Base-by-base conservation (phyloP, 495 filamentous ascomycete species). In the Neurospora pannonica region DNA sequence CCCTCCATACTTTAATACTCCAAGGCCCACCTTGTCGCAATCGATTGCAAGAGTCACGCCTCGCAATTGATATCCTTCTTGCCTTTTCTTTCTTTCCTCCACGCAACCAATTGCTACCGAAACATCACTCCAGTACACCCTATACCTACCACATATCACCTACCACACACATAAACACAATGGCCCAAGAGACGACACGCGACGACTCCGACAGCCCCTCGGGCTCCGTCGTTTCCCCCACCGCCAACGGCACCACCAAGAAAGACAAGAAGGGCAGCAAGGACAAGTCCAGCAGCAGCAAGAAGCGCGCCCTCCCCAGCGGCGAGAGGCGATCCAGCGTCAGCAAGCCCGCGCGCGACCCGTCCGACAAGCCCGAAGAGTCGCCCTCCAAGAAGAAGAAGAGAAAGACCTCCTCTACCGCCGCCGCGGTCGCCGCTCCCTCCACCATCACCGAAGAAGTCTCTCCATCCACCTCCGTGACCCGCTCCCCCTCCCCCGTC, bases 321-420 rank as follows among this genome's bases (percentile, higher is more conserved):
- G 69, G 72, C 34, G 79, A 85, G 79, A 82, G 86, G 38, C 82
- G 85, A 37, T 81, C 82, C 34, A 88, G 86, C 80, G 79, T 92
- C 76, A 90, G 89, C 82, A 91, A 91, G 74, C 88, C 90, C 24
- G 90, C 92, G 34, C 86, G 93, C 77, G 93, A 95, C 83, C 88
- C 90, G 24, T 84, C 91, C 76, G 94, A 97, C 80, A 89, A 92
- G 79, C 88, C 87, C 54, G 85, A 86, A 38, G 75, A 78, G 82
- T 11, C 81, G 81, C 80, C 79, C 70, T 67, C 54, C 54, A 81
- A 78, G 76, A 83, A 82, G 75, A 83, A 80, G 76, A 83, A 77
- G 70, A 85, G 76, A 71, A 86, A 80, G 73, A 81, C 75, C 60
- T 81, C 76, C 37, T 48, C 72, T 8, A 60, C 74, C 0, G 70